These are phyloP conservation scores for Plasmodium gonderi DNA, from an alignment of 169 alveolate genomes.

Conservation along the genomic window DNA sequence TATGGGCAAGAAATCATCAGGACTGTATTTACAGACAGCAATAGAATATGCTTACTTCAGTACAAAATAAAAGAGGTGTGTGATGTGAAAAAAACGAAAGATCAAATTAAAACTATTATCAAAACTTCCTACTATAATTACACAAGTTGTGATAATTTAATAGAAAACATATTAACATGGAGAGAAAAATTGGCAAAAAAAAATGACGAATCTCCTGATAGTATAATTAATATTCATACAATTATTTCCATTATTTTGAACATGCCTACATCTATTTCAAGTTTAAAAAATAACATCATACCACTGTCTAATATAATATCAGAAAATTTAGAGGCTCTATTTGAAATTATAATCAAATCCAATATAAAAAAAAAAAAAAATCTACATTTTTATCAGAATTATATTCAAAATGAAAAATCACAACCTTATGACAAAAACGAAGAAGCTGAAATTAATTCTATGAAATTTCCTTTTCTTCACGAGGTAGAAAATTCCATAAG, in stretches of 20 bases:
- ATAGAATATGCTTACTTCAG: background rate
- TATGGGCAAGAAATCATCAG: constrained; percentile 36
- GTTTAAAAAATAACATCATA: constrained; percentile 40
- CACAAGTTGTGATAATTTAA: constrained; percentile 18
- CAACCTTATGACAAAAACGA: background rate
- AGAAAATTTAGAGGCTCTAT: constrained; percentile 57
- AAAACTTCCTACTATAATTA: constrained; percentile 22
- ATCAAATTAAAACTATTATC: constrained; percentile 48
- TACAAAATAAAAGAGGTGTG: constrained; percentile 10
- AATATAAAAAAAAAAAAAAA: constrained; percentile 21
- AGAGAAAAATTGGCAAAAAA: constrained; percentile 51
- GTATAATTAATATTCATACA: constrained; percentile 55
- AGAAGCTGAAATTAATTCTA: constrained; percentile 1
- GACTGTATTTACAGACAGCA: constrained; percentile 38
- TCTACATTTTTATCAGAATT: constrained; percentile 13
- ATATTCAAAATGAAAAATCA: background rate
- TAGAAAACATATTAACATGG: constrained; percentile 36
- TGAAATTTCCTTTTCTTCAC: background rate
- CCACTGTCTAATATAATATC: constrained; percentile 34
- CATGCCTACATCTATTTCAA: constrained; percentile 43
- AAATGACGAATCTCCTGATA: constrained; percentile 38
- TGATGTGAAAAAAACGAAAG: constrained; percentile 44
- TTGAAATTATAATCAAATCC: constrained; percentile 42
- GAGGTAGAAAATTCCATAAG: background rate
- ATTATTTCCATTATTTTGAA: constrained; percentile 58